phyloP scores from a whole-genome alignment of 805 yeast species.

The Brettanomyces naardenensis region DNA sequence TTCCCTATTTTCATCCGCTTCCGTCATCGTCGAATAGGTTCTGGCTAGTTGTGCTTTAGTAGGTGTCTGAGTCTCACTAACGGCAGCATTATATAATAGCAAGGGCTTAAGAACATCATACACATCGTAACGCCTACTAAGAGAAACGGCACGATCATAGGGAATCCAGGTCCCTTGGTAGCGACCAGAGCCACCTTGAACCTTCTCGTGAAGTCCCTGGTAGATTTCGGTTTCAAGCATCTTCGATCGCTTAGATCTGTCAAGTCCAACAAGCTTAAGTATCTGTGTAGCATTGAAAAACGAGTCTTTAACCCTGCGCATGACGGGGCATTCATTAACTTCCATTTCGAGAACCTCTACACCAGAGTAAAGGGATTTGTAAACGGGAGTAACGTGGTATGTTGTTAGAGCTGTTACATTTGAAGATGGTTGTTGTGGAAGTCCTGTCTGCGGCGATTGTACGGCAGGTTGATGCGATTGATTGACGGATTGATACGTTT shows the following conservation, averaged over 20 bases:
- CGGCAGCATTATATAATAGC: constrained; percentile 33
- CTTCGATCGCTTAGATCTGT: constrained; percentile 55
- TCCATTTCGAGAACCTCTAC: constrained; percentile 54
- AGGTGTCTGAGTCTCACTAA: constrained; percentile 33
- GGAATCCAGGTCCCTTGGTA: constrained; percentile 76
- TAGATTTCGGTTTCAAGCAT: constrained; percentile 57
- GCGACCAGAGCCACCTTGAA: constrained; percentile 69
- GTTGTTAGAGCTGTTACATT: too few species aligned
- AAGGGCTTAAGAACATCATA: constrained; percentile 44
- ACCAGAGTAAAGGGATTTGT: constrained; percentile 55
- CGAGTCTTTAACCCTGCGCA: constrained; percentile 57
- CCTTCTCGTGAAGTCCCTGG: constrained; percentile 59
- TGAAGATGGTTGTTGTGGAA: too few species aligned
- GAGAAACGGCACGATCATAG: constrained; percentile 45
- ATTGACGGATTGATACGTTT: too few species aligned
- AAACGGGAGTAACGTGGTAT: constrained; percentile 28
- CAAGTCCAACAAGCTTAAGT: constrained; percentile 59
- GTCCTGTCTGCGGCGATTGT: too few species aligned
- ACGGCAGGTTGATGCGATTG: too few species aligned
- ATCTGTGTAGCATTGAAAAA: constrained; percentile 70
- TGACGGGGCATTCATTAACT: constrained; percentile 53
- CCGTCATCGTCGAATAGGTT: constrained; percentile 11
- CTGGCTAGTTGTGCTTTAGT: constrained; percentile 34
- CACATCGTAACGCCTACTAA: constrained; percentile 56
- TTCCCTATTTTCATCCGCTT: constrained; percentile 10